Evolutionary conservation across 2,329 filamentous ascomycete genomes (phyloP), one percentile per base, ranked within the genome.

Genomic region (Pestalotiopsis sp.): DNA sequence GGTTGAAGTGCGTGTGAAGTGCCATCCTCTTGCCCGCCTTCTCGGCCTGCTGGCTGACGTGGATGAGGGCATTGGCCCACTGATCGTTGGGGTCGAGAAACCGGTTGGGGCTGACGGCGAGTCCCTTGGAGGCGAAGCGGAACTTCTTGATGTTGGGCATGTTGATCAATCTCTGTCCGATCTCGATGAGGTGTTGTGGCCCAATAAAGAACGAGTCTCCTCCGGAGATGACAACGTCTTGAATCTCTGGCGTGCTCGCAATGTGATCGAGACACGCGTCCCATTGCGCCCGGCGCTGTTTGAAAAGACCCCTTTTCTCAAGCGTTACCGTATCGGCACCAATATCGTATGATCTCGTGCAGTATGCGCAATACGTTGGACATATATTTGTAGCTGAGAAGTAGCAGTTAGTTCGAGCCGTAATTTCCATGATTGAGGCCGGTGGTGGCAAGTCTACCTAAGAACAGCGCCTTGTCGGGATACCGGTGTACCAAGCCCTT

Each of bases 1-100:
- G 87, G 72, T 91, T 91, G 78, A 91, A 89, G 73, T 91, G 90
- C 0, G 89, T 91, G 74, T 91, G 89, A 67, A 90, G 78, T 4
- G 88, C 89, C 71, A 91, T 84, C 65, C 86, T 82, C 75, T 91
- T 91, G 4, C 88, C 88, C 27, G 84, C 81, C 63, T 77, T 74
- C 67, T 84, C 83, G 3, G 86, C 89, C 68, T 80, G 78, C 62
- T 85, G 81, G 0, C 84, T 84, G 1, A 91, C 76, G 4, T 80
- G 79, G 36, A 89, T 82, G 58, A 91, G 78, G 1, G 85, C 81
- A 3, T 84, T 78, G 1, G 83, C 80, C 89, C 89, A 91, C 4
- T 73, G 73, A 72, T 91, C 89, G 0, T 76, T 74, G 1, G 72
- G 71, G 71, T 91, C 86, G 0, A 89, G 74, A 27, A 90, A 83